A percentile compares a stretch with the other conserved stretches of the same genome.
Evolutionary conservation across 2,329 filamentous ascomycete genomes (phyloP).

Genomic region (Neopestalotiopsis clavispora): DNA sequence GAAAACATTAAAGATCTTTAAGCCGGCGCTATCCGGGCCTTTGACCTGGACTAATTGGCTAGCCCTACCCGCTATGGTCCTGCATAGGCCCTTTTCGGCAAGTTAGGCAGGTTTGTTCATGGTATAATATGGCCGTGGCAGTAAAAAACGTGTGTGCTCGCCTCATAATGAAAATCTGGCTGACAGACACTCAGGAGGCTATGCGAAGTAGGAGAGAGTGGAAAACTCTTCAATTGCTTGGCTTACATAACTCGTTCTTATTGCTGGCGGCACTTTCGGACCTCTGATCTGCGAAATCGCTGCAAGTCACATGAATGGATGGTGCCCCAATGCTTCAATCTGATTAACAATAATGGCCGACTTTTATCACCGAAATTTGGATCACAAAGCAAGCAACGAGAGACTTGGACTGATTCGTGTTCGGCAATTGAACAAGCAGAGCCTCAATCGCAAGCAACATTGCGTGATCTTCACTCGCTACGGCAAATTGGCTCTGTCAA

Average conservation of each 20-base stretch:
- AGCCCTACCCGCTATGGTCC: not conserved
- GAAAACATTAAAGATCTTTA: not conserved
- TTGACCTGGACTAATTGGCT: not conserved
- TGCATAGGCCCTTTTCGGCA: not conserved
- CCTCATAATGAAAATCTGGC: not conserved
- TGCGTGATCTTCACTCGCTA: not conserved
- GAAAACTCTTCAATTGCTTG: not conserved
- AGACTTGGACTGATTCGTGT: not conserved
- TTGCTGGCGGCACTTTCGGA: not conserved
- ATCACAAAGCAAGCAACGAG: not conserved
- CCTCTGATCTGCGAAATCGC: not conserved
- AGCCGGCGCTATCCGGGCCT: not conserved
- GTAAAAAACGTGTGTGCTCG: not conserved
- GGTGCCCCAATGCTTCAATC: not conserved
- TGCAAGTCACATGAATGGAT: not conserved
- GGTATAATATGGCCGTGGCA: not conserved
- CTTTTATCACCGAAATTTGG: not conserved
- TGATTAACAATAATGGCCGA: not conserved
- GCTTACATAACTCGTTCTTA: not conserved
- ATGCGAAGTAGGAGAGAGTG: not conserved
- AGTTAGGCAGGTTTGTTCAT: not conserved
- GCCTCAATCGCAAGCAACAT: not conserved
- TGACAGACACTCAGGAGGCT: not conserved
- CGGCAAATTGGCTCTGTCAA: not conserved
- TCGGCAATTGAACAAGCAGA: no score